Conservation (phyloP, 306 rosid species). For the Prunus salicina region DNA sequence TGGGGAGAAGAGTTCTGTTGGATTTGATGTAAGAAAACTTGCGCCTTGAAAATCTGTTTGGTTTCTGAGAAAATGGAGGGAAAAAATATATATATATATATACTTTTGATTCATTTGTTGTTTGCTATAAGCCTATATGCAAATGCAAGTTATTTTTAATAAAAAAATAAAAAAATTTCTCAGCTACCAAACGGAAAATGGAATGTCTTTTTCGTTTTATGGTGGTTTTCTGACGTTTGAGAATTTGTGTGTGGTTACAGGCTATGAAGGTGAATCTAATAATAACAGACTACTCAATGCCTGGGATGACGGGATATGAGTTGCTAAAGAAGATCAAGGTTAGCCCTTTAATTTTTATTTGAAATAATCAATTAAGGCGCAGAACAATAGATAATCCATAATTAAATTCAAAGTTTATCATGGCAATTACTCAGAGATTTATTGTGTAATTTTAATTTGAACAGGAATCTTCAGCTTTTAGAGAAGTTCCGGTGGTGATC, state of each 20-base stretch:
- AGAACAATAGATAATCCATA: not conserved
- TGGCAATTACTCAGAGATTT: not conserved
- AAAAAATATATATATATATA: too few species aligned
- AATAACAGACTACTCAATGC: constrained; percentile 97
- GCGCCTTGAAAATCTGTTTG: constrained; percentile 2
- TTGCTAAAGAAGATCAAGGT: constrained; percentile 93
- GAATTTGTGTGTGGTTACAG: constrained; percentile 41
- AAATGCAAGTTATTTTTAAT: too few species aligned
- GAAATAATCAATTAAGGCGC: not conserved
- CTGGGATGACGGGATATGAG: constrained; percentile 97
- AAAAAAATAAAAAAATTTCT: not conserved
- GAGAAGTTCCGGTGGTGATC: constrained; percentile 89
- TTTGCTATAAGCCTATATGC: too few species aligned
- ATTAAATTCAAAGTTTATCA: not conserved
- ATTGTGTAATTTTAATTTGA: constrained; percentile 13
- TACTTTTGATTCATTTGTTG: too few species aligned
- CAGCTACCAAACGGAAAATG: not conserved
- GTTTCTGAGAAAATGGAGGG: constrained; percentile 4
- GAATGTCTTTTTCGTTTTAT: not conserved
- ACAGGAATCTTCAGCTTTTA: constrained; percentile 86
- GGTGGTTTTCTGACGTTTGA: constrained; percentile 1
- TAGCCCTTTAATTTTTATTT: not conserved
- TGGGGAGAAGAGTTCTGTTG: constrained; percentile 61
- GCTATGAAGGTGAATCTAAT: constrained; percentile 79
- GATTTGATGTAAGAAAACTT: constrained; percentile 58